A percentile compares a stretch with the other conserved stretches of the same genome.
Evolutionary conservation across 805 yeast genomes (phyloP).

Genomic region (Millerozyma acaciae): DNA sequence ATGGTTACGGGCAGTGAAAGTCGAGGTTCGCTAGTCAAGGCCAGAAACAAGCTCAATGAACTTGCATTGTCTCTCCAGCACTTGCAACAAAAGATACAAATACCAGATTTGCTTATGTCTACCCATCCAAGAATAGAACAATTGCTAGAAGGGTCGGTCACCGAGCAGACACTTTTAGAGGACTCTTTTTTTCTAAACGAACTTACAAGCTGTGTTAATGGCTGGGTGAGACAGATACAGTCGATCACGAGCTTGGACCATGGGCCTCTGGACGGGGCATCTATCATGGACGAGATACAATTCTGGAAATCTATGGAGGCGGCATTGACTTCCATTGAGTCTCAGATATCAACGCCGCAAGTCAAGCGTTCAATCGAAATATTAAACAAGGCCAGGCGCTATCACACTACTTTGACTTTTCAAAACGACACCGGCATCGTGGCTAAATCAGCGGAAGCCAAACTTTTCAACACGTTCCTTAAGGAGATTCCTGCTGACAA

Average conservation of each 20-base stretch:
- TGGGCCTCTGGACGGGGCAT: conserved; percentile 51
- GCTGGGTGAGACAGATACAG: conserved; percentile 68
- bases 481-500: conserved; percentile 68
- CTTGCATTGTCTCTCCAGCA: conserved; percentile 63
- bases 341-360: conserved; percentile 54
- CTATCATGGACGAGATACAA: conserved; percentile 58
- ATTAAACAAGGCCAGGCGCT: conserved; percentile 67
- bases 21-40: conserved; percentile 13
- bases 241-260: conserved; percentile 50
- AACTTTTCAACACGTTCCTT: conserved; percentile 58
- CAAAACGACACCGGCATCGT: conserved; percentile 66
- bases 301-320: conserved; percentile 76
- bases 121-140: conserved; percentile 47
- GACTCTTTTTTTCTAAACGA: conserved; percentile 62
- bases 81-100: conserved; percentile 61
- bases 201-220: conserved; percentile 65
- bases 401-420: conserved; percentile 72
- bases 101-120: conserved; percentile 56
- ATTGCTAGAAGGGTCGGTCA: conserved; percentile 18
- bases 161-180: conserved; percentile 33
- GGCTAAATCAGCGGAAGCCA: conserved; percentile 49
- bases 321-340: conserved; percentile 51
- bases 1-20: conserved; percentile 23
- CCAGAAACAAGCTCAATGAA: conserved; percentile 66
- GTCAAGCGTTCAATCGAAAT: conserved; percentile 56